A percentile compares a stretch with the other conserved stretches of the same genome.
Evolutionary conservation across 805 yeast species (phyloP).

Genomic region (Kluyveromyces aestuarii): DNA sequence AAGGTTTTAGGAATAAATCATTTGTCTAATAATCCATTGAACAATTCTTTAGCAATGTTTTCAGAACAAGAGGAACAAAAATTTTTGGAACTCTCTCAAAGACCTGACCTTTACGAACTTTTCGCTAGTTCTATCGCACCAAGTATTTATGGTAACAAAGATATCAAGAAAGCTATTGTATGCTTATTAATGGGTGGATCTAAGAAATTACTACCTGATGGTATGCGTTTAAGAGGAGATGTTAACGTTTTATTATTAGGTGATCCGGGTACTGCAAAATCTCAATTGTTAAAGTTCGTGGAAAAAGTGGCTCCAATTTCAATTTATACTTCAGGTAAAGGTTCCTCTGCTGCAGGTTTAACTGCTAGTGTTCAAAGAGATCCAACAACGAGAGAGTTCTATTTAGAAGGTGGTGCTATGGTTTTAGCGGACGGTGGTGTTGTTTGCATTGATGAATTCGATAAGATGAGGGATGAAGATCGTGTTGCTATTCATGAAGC

Average conservation of each 20-base stretch:
- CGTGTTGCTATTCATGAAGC: slow-evolving; percentile 99
- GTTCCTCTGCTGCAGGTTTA: slow-evolving; percentile 98
- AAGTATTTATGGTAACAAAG: slow-evolving; percentile 87
- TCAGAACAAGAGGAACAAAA: slow-evolving; percentile 93
- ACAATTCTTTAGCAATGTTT: slow-evolving; percentile 42
- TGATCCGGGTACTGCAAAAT: slow-evolving; percentile 99
- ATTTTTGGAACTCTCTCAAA: slow-evolving; percentile 68
- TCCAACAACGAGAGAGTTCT: slow-evolving; percentile 78
- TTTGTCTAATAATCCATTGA: slow-evolving; percentile 58
- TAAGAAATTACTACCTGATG: slow-evolving; percentile 85
- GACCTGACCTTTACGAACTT: slow-evolving; percentile 78
- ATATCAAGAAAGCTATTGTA: slow-evolving; percentile 87
- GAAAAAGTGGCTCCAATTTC: slow-evolving; percentile 93
- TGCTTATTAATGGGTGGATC: slow-evolving; percentile 94
- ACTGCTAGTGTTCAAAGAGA: slow-evolving; percentile 97
- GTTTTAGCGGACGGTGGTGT: slow-evolving; percentile 99
- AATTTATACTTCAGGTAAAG: slow-evolving; percentile 96
- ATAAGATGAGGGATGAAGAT: slow-evolving; percentile 98
- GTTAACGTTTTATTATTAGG: slow-evolving; percentile 88
- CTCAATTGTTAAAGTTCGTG: slow-evolving; percentile 89
- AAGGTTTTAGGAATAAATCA: slow-evolving; percentile 82
- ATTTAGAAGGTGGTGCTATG: slow-evolving; percentile 99
- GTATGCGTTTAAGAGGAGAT: slow-evolving; percentile 95
- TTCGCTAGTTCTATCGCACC: slow-evolving; percentile 90
- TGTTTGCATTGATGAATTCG: slow-evolving; percentile 98